Conservation (phyloP, 345 rosid species). For the Eucalyptus tenuipes region DNA sequence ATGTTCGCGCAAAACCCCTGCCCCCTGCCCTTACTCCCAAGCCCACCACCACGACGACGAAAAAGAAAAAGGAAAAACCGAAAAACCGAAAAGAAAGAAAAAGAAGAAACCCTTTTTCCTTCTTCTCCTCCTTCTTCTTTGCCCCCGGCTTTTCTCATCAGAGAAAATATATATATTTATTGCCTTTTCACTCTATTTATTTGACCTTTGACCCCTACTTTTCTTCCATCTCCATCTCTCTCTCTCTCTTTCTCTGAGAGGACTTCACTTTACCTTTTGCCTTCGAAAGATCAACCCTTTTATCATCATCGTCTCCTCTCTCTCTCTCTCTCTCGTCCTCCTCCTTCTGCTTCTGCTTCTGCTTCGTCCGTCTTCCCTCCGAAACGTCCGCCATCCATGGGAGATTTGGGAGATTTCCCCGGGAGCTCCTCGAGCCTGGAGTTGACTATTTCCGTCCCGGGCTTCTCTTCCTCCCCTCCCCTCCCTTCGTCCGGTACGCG, state of each 20-base stretch:
- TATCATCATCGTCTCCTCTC: not conserved
- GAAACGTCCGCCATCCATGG: not conserved
- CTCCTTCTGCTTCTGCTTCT: not conserved
- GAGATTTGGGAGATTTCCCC: slow-evolving; percentile 40
- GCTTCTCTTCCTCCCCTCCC: slow-evolving; percentile 58
- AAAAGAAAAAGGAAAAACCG: not conserved
- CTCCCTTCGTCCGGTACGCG: slow-evolving; percentile 35
- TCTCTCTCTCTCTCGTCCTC: not conserved
- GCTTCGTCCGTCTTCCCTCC: not conserved
- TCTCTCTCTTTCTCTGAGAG: not conserved
- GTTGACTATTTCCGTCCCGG: slow-evolving; percentile 72
- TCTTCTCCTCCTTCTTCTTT: not conserved
- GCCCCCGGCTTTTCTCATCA: not conserved
- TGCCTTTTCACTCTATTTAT: slow-evolving; percentile 4
- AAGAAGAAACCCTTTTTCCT: not conserved
- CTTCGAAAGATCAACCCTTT: not conserved
- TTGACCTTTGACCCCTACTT: slow-evolving; percentile 10
- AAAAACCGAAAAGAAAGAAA: not conserved
- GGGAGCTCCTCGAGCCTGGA: slow-evolving; percentile 57
- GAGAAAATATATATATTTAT: not conserved
- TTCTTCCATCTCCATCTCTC: not conserved
- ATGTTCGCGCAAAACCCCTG: too few species aligned
- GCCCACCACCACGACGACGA: not conserved
- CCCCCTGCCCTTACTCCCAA: not conserved
- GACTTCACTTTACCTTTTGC: not conserved